Conservation (phyloP, 179 eudicot species). For the Amaranthus tricolor region DNA sequence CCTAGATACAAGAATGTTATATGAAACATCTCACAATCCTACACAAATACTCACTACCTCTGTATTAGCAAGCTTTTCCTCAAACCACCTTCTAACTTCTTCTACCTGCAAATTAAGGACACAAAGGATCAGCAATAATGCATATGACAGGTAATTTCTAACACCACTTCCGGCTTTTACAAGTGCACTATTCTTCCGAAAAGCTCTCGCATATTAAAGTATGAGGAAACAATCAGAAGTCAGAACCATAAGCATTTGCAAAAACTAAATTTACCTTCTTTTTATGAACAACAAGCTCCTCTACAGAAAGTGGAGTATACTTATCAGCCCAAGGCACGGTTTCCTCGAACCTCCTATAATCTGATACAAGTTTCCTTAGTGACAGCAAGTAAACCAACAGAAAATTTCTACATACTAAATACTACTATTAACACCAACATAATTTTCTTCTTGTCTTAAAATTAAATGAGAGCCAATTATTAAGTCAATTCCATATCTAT, state of each 20-base stretch:
- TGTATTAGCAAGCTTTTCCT: slow-evolving; percentile 46
- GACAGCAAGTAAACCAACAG: slow-evolving; percentile 10
- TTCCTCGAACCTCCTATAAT: slow-evolving; percentile 23
- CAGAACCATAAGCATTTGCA: not conserved
- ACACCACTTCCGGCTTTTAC: too few relatives aligned
- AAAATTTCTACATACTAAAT: not conserved
- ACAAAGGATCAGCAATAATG: slow-evolving; percentile 1
- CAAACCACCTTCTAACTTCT: slow-evolving; percentile 82
- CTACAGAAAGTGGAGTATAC: slow-evolving; percentile 66
- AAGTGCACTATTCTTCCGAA: too few relatives aligned
- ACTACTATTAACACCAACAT: not conserved
- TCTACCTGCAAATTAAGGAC: slow-evolving; percentile 63
- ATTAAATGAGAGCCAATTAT: not conserved
- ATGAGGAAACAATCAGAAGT: not conserved
- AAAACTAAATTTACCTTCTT: slow-evolving; percentile 60
- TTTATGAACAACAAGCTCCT: slow-evolving; percentile 89
- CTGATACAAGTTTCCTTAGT: slow-evolving; percentile 20
- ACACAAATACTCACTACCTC: slow-evolving; percentile 39
- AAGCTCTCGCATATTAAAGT: too few relatives aligned
- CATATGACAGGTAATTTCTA: not conserved
- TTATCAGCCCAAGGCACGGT: slow-evolving; percentile 84
- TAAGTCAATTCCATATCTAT: not conserved
- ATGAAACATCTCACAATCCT: not conserved
- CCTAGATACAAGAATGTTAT: not conserved
- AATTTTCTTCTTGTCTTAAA: not conserved